phyloP scores from a whole-genome alignment of 768 basidiomycete species.

The Suillus fuscotomentosus region DNA sequence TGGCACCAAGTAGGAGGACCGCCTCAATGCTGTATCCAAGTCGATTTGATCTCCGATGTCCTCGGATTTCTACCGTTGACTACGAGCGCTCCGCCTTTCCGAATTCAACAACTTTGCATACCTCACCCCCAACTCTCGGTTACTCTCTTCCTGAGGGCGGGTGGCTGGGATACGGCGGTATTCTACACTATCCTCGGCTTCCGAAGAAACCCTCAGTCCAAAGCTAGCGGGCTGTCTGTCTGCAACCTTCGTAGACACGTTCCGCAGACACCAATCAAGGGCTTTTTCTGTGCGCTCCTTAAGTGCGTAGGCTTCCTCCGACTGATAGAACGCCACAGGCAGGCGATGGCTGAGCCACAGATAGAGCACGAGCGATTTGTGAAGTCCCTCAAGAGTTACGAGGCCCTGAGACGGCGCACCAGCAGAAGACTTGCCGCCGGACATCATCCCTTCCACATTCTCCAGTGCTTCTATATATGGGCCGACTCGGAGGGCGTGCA shows the following conservation, averaged over 20 bases:
- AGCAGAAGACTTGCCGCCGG: constrained; percentile 1
- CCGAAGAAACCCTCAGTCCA: background rate
- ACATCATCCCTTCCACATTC: constrained; percentile 25
- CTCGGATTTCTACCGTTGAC: background rate
- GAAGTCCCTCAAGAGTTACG: constrained; percentile 64
- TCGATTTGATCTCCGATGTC: background rate
- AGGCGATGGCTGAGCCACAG: constrained; percentile 81
- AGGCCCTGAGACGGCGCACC: constrained; percentile 13
- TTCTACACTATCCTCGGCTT: constrained; percentile 12
- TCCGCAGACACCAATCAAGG: constrained; percentile 61
- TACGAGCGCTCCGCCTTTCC: background rate
- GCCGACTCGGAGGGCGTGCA: constrained; percentile 18
- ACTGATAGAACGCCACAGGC: constrained; percentile 64
- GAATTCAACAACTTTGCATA: background rate
- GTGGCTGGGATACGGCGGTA: constrained; percentile 17
- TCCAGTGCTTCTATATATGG: constrained; percentile 21
- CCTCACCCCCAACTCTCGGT: background rate
- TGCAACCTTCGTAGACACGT: constrained; percentile 30
- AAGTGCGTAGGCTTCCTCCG: constrained; percentile 45
- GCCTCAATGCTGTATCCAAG: background rate
- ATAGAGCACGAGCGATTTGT: constrained; percentile 76
- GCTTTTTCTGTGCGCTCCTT: constrained; percentile 64
- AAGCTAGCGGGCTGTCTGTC: background rate
- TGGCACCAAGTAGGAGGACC: background rate
- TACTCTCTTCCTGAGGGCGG: background rate